phyloP scores from a whole-genome alignment of 2,329 filamentous ascomycete genomes.

The Neofusicoccum kwambonambiense region DNA sequence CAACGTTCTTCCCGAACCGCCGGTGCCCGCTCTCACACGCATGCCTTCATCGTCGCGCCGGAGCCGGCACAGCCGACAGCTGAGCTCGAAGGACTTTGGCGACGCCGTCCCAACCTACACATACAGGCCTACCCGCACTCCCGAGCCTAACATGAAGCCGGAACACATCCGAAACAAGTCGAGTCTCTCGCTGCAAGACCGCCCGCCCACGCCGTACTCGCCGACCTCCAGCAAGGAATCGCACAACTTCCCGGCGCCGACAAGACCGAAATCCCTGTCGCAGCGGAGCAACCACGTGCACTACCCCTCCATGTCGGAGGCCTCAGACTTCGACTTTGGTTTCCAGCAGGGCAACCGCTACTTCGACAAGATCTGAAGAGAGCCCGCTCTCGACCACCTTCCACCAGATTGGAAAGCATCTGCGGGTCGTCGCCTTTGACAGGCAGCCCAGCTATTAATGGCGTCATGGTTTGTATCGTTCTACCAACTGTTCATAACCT shows the following conservation, averaged over 20 bases:
- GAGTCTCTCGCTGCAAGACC: slow-evolving; percentile 33
- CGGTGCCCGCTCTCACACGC: slow-evolving; percentile 14
- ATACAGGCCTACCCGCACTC: slow-evolving; percentile 7
- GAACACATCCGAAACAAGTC: slow-evolving; percentile 17
- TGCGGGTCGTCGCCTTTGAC: slow-evolving; percentile 4
- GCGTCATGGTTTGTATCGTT: slow-evolving; percentile 5
- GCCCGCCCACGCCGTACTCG: slow-evolving; percentile 40
- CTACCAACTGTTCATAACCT: background rate
- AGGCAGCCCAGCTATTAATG: background rate
- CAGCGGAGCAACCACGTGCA: slow-evolving; percentile 26
- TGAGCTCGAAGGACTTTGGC: slow-evolving; percentile 19
- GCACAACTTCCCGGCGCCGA: background rate
- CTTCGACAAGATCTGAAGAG: slow-evolving; percentile 15
- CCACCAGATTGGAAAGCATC: background rate
- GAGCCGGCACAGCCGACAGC: background rate
- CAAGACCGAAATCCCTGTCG: slow-evolving; percentile 8
- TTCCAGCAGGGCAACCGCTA: slow-evolving; percentile 8
- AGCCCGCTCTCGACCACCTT: background rate
- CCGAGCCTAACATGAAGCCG: background rate
- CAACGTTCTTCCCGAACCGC: slow-evolving; percentile 15
- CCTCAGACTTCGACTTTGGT: slow-evolving; percentile 36
- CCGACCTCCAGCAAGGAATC: slow-evolving; percentile 29
- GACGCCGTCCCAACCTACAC: slow-evolving; percentile 26
- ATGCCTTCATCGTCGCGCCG: slow-evolving; percentile 5
- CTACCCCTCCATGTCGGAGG: slow-evolving; percentile 38